These are phyloP conservation scores for Blastomyces parvus DNA, from an alignment of 2,329 filamentous ascomycete species.

Conservation along the genomic window DNA sequence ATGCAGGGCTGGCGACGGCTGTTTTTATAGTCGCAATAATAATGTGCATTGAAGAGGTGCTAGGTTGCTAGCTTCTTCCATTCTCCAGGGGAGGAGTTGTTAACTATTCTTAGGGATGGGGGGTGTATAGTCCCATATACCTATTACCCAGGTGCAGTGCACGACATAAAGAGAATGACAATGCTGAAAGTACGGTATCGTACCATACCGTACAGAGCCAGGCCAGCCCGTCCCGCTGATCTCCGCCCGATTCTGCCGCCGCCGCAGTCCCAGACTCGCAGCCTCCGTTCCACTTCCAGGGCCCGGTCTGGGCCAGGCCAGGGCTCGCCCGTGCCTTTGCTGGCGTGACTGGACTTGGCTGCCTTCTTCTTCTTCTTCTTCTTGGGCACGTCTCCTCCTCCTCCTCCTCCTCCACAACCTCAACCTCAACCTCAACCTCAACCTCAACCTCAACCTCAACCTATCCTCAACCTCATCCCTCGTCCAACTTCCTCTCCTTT, in stretches of 20 bases:
- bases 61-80: too few species aligned
- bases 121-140: too few species aligned
- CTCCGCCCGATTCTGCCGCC: neutral
- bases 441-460: constrained; percentile 11
- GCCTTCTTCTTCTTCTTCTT: constrained; percentile 6
- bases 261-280: too few species aligned
- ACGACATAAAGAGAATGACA: too few species aligned
- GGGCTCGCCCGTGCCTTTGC: neutral
- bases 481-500: neutral
- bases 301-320: neutral
- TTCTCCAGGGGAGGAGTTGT: too few species aligned
- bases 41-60: too few species aligned
- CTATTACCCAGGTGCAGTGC: too few species aligned
- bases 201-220: neutral
- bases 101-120: too few species aligned
- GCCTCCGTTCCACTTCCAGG: too few species aligned
- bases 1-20: neutral
- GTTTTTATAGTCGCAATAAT: too few species aligned
- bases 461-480: neutral
- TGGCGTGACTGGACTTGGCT: neutral
- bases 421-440: constrained; percentile 10
- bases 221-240: neutral
- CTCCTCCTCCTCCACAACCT: neutral
- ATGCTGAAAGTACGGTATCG: too few species aligned
- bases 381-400: constrained; percentile 13